Evolutionary conservation across 2,329 filamentous ascomycete species (phyloP).

Genomic region (Lecanosticta acicola): DNA sequence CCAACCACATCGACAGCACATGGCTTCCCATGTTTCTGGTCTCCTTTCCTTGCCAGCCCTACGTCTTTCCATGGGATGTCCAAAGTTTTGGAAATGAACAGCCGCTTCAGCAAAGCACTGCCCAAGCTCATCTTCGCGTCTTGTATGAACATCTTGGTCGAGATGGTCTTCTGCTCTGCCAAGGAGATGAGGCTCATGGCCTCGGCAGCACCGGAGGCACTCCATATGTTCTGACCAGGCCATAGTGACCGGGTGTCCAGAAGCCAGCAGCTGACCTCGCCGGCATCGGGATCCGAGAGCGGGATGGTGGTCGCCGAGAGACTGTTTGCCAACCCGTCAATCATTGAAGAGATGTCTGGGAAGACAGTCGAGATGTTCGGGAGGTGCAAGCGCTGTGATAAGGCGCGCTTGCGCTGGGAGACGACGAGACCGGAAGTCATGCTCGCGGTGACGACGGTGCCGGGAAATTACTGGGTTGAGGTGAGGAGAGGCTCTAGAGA

Average conservation of each 20-base stretch:
- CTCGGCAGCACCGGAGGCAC: slow-evolving; percentile 38
- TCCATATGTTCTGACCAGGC: slow-evolving; percentile 41
- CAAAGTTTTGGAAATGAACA: slow-evolving; percentile 57
- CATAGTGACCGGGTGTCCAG: slow-evolving; percentile 46
- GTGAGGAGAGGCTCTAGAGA: background rate
- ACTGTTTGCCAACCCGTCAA: slow-evolving; percentile 17
- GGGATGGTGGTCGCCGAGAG: slow-evolving; percentile 13
- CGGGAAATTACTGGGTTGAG: background rate
- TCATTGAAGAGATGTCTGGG: slow-evolving; percentile 18
- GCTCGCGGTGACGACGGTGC: background rate
- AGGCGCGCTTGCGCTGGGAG: slow-evolving; percentile 17
- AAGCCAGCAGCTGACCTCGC: slow-evolving; percentile 43
- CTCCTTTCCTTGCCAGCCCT: slow-evolving; percentile 50
- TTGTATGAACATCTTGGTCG: slow-evolving; percentile 43
- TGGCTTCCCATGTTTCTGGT: slow-evolving; percentile 47
- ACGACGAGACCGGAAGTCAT: slow-evolving; percentile 12
- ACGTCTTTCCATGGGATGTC: slow-evolving; percentile 57
- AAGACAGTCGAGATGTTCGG: slow-evolving; percentile 17
- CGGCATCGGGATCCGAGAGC: slow-evolving; percentile 11
- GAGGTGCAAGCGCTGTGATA: slow-evolving; percentile 13
- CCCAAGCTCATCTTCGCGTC: slow-evolving; percentile 71
- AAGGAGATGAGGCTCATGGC: slow-evolving; percentile 39
- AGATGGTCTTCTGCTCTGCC: slow-evolving; percentile 55
- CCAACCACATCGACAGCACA: slow-evolving; percentile 43
- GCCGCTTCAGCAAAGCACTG: slow-evolving; percentile 68